Conservation (phyloP, 2,329 filamentous ascomycete species). For the Aspergillus sergii region DNA sequence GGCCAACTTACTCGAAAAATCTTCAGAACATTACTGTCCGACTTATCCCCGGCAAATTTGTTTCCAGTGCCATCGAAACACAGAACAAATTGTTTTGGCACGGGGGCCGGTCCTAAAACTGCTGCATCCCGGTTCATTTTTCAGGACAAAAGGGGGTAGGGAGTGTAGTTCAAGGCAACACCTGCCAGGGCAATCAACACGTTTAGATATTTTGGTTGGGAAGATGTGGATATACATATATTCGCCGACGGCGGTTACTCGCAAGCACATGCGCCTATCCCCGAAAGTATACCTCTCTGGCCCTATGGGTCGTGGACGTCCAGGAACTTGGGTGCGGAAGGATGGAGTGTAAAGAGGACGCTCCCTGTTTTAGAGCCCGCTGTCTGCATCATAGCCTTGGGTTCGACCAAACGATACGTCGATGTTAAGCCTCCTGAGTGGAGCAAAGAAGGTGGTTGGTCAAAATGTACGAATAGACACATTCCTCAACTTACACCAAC, state of each 20-base stretch:
- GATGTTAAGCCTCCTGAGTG: conserved; percentile 5
- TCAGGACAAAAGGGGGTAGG: neutral
- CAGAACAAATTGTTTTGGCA: conserved; percentile 43
- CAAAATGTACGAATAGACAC: conserved; percentile 1
- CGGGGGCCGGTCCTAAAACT: conserved; percentile 11
- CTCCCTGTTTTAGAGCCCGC: neutral
- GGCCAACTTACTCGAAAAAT: conserved; percentile 44
- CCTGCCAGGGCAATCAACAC: conserved; percentile 5
- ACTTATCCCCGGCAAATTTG: conserved; percentile 46
- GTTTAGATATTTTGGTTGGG: conserved; percentile 4
- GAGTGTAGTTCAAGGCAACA: neutral
- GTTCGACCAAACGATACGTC: conserved; percentile 3
- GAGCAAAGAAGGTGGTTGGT: conserved; percentile 14
- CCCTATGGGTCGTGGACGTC: conserved; percentile 4
- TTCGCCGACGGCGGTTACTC: neutral
- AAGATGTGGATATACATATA: conserved; percentile 8
- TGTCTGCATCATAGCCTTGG: neutral
- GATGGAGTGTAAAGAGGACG: neutral
- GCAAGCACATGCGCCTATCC: conserved; percentile 10
- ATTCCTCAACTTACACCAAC: conserved; percentile 6
- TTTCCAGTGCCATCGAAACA: conserved; percentile 51
- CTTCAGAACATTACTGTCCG: conserved; percentile 51
- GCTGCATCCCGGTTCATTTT: conserved; percentile 11
- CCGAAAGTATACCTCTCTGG: conserved; percentile 3
- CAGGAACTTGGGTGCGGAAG: neutral